Evolutionary conservation across 768 basidiomycete genomes (phyloP).

Genomic region (Phylloporus sp.): DNA sequence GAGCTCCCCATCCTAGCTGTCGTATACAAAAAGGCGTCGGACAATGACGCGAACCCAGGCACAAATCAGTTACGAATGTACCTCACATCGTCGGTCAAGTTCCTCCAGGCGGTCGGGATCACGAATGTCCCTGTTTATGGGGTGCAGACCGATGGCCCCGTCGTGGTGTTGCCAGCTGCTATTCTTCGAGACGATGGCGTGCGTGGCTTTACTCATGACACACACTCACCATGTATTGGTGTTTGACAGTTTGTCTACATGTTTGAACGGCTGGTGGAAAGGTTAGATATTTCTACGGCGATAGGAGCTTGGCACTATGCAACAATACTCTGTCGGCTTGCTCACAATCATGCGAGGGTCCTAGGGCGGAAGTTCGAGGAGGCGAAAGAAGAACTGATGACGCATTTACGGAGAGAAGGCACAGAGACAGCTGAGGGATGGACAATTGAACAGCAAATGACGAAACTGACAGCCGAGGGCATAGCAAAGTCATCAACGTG

Average conservation of each 20-base stretch:
- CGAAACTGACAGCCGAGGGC: not conserved
- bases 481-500: not conserved
- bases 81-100: constrained; percentile 7
- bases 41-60: not conserved
- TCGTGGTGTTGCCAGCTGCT: constrained; percentile 1
- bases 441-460: constrained; percentile 1
- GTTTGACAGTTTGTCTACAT: not conserved
- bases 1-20: constrained; percentile 7
- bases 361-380: not conserved
- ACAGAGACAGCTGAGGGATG: not conserved
- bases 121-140: constrained; percentile 2
- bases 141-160: constrained; percentile 5
- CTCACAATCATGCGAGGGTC: not conserved
- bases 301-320: constrained; percentile 9
- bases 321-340: constrained; percentile 8
- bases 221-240: too few relatives aligned
- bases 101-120: constrained; percentile 4
- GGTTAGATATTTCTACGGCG: constrained; percentile 2
- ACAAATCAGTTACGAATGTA: constrained; percentile 8
- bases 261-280: constrained; percentile 5
- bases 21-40: constrained; percentile 3
- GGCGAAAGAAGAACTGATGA: not conserved
- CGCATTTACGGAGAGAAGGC: not conserved
- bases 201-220: not conserved
- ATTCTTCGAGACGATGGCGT: not conserved